Percentiles rank a stretch among this genome's conserved stretches.
phyloP scores from a whole-genome alignment of 2,329 filamentous ascomycete species.

The Penicillium concentricum region DNA sequence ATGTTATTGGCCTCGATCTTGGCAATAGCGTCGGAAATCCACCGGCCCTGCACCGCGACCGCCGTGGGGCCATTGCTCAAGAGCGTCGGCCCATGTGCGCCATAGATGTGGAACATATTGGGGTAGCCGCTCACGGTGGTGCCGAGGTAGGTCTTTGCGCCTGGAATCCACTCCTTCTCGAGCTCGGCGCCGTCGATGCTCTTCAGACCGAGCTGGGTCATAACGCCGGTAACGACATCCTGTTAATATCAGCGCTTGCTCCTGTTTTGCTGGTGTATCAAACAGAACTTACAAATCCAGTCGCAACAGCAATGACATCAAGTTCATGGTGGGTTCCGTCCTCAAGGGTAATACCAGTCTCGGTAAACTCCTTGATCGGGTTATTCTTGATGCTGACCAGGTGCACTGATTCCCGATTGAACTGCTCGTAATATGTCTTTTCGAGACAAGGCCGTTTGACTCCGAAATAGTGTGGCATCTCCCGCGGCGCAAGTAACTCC shows the following conservation, averaged over 20 bases:
- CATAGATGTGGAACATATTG: conserved; percentile 56
- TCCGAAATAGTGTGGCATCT: conserved; percentile 57
- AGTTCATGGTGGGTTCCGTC: conserved; percentile 41
- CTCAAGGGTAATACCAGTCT: conserved; percentile 40
- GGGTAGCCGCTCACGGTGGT: conserved; percentile 45
- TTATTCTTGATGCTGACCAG: conserved; percentile 48
- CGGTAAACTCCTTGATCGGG: conserved; percentile 43
- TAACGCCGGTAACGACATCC: conserved; percentile 43
- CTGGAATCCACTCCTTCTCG: conserved; percentile 38
- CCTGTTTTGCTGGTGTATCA: neutral
- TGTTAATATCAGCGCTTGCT: neutral
- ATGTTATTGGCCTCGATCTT: conserved; percentile 49
- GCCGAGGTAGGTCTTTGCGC: conserved; percentile 45
- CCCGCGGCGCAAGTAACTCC: conserved; percentile 53
- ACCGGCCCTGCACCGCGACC: conserved; percentile 57
- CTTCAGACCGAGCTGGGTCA: conserved; percentile 42
- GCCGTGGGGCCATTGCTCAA: conserved; percentile 57
- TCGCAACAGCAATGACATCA: conserved; percentile 45
- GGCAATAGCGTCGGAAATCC: conserved; percentile 53
- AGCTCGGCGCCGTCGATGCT: conserved; percentile 34
- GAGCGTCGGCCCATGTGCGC: conserved; percentile 57
- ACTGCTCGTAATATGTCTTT: conserved; percentile 51
- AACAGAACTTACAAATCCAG: conserved; percentile 37
- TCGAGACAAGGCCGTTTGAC: conserved; percentile 53
- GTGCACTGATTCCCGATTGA: conserved; percentile 48